Conservation (phyloP, 192 early-diverging fungal genomes). For the Coemansia biformis region DNA sequence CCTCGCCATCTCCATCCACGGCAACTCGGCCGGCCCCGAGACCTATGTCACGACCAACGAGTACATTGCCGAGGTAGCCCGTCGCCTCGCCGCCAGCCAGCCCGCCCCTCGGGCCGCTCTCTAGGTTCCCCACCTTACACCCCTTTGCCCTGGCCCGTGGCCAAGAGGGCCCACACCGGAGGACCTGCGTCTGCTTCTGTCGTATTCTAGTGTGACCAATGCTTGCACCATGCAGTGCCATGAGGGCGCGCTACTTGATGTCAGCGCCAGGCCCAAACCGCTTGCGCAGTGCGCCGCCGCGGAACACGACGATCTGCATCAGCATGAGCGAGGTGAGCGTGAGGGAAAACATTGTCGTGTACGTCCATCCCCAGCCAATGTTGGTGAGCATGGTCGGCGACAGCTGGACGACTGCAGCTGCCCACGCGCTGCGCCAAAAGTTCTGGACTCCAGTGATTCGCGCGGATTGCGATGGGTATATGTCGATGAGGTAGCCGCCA, state of each 20-base stretch:
- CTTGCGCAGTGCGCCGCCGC: slow-evolving; percentile 21
- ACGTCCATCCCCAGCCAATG: slow-evolving; percentile 49
- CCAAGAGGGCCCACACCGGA: too few species aligned
- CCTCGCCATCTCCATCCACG: slow-evolving; percentile 90
- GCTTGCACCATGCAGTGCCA: too few species aligned
- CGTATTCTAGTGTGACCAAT: too few species aligned
- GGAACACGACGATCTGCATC: slow-evolving; percentile 30
- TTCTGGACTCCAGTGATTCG: slow-evolving; percentile 48
- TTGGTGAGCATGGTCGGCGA: slow-evolving; percentile 37
- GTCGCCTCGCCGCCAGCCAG: slow-evolving; percentile 49
- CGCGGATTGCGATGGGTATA: slow-evolving; percentile 42
- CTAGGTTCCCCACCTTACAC: neutral
- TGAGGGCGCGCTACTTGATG: too few species aligned
- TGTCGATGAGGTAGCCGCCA: slow-evolving; percentile 44
- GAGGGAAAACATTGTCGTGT: slow-evolving; percentile 34
- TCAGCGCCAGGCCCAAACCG: slow-evolving; percentile 17
- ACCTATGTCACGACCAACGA: slow-evolving; percentile 86
- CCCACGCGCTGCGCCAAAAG: slow-evolving; percentile 49
- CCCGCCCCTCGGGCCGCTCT: slow-evolving; percentile 6
- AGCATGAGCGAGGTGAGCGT: slow-evolving; percentile 15
- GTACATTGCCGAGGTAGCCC: slow-evolving; percentile 82
- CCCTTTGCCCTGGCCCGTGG: too few species aligned
- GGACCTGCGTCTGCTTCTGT: too few species aligned
- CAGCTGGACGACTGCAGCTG: slow-evolving; percentile 39
- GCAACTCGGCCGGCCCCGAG: slow-evolving; percentile 61